Percentiles rank a stretch among this genome's conserved stretches.
phyloP scores from a whole-genome alignment of 148 eudicot genomes.

The Tetragonia tetragonoides region DNA sequence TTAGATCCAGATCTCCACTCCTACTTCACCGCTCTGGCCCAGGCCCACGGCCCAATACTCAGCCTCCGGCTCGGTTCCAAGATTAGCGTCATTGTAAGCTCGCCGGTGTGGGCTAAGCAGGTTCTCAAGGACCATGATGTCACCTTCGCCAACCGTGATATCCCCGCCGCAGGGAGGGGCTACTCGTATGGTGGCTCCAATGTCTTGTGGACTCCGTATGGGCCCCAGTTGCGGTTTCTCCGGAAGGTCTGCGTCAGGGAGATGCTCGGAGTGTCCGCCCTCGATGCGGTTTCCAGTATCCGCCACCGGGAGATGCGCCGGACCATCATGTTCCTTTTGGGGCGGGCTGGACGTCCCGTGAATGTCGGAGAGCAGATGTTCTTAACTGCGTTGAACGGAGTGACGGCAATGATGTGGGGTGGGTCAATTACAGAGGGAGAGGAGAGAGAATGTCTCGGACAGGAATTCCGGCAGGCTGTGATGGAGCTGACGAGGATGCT shows the following conservation, averaged over 20 bases:
- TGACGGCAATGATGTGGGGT: neutral
- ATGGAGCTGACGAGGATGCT: neutral
- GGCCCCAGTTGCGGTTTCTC: conserved; percentile 60
- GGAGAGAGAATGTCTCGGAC: neutral
- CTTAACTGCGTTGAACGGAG: neutral
- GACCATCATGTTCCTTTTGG: conserved; percentile 31
- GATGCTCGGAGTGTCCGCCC: conserved; percentile 44
- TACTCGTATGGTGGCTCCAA: conserved; percentile 54
- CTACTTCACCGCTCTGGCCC: conserved; percentile 47
- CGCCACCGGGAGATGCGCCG: conserved; percentile 46
- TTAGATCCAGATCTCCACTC: conserved; percentile 63
- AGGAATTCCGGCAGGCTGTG: neutral
- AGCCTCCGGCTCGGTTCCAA: conserved; percentile 54
- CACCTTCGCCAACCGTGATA: conserved; percentile 69
- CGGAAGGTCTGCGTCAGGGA: conserved; percentile 52
- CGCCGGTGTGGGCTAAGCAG: conserved; percentile 48
- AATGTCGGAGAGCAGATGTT: neutral
- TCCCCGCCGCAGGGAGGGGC: conserved; percentile 44
- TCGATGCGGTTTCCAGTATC: conserved; percentile 42
- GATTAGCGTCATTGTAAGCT: conserved; percentile 43
- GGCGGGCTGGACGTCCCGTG: conserved; percentile 30
- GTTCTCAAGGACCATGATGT: conserved; percentile 56
- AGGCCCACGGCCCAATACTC: conserved; percentile 53
- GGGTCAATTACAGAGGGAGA: neutral
- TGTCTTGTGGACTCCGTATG: conserved; percentile 58